Base-by-base conservation (phyloP, 2,329 filamentous ascomycete genomes). In the Colletotrichum tropicale region DNA sequence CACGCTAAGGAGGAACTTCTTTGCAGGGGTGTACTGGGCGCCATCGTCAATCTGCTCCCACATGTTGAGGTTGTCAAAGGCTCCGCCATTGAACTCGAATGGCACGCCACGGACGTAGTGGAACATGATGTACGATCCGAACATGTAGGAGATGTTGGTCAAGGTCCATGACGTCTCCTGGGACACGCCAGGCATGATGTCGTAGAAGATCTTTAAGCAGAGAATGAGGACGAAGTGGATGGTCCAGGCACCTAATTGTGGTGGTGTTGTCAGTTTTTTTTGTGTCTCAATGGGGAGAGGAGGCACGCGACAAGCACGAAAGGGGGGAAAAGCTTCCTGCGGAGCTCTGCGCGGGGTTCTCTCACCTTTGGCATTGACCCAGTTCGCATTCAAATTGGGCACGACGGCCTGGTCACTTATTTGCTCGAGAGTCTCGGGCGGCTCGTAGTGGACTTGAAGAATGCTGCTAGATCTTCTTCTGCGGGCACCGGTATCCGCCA, bases 1-100 rank as follows among this genome's bases (percentile, higher is more conserved):
- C 38, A 98, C 96, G 81, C 94, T 95, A 80, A 98, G 93, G 75
- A 99, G 89, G 83, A 99, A 99, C 86, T 99, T 99, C 90, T 99
- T 99, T 79, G 97, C 95, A 6, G 97, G 97, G 1, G 97, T 99
- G 88, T 98, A 99, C 85, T 99, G 97, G 81, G 97, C 97, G 62
- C 97, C 97, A 82, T 98, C 98, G 88, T 99, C 97, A 85, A 99
- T 99, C 88, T 99, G 97, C 88, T 99, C 97, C 97, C 97, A 99
- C 97, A 99, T 98, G 88, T 98, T 99, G 83, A 99, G 91, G 86
- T 99, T 98, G 89, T 99, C 97, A 86, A 98, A 99, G 80, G 97
- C 97, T 75, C 97, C 97, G 72, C 95, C 94, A 84, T 99, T 99
- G 91, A 99, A 99, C 86, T 99, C 97, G 83, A 99, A 99, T 8